Base-by-base conservation (phyloP, 192 early-diverging fungal genomes). In the Backusella tarrabulga region DNA sequence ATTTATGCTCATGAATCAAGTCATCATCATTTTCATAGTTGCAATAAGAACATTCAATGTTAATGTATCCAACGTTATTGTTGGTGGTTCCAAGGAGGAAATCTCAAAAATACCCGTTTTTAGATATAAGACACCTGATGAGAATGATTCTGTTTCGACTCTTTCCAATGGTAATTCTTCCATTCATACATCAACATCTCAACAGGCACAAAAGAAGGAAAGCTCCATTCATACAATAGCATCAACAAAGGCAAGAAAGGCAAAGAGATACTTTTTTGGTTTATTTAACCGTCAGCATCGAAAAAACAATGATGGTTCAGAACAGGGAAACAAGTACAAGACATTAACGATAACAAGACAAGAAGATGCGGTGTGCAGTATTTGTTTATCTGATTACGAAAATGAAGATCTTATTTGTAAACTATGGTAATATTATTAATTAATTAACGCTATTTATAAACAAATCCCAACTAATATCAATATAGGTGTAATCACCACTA, bases 361-460 rank as follows among this genome's bases (percentile, higher is more conserved):
- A 42, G 72, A 54, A 41, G 77, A 79, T 52, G 77, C 77, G 14
- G 83, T 91, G 35, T 96, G 94, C 76, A 89, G 91, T 17, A 95
- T 96, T 73, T 96, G 94, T 80, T 81, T 96, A 50, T 83, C 83
- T 63, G 84, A 88, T 15, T 96, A 96, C 73, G 93, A 95, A 78
- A 87, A 92, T 21, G 91, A 91, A 23, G 92, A 94, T n/a, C 84
- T 91, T 8, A 81, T 96, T 23, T 85, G 92, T 40, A 86, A 90
- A 77, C 83, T 95, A 83, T 87, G 84, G 72, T 96, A 81, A 70
- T 50, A n/a, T 17, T 11, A 29, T 6, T n/a, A 71, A 44, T 23
- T 4, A 6, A 32, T 68, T 9, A 17, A 44, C 12, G 7, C 0
- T 26, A 14, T 15, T 8, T 32, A 19, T 56, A 52, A 56, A 15